Percentiles rank a stretch among this genome's conserved stretches.
Evolutionary conservation across 345 rosid genomes (phyloP).

Genomic region (Hirschfeldia incana): DNA sequence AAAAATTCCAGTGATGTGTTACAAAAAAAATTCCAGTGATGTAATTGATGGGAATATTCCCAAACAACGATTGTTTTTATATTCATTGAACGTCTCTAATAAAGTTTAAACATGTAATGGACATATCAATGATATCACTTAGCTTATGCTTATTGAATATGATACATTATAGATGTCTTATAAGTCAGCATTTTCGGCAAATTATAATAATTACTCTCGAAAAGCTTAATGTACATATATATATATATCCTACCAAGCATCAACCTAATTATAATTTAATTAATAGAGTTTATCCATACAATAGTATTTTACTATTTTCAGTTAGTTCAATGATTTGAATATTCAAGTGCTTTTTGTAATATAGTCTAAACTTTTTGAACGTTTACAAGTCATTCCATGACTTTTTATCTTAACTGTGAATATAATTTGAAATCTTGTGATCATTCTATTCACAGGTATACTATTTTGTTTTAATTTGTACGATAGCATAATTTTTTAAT

Average conservation of each 20-base stretch:
- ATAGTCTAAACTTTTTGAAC: neutral
- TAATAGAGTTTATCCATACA: too few species aligned
- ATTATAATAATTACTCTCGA: neutral
- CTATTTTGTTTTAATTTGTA: neutral
- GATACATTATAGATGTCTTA: conserved; percentile 1
- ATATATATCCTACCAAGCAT: too few species aligned
- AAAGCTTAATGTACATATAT: neutral
- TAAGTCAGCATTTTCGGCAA: conserved; percentile 35
- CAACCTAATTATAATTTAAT: neutral
- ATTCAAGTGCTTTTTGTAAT: neutral
- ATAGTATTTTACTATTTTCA: neutral
- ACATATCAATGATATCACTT: conserved; percentile 32
- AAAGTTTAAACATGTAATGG: conserved; percentile 26
- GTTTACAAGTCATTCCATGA: neutral
- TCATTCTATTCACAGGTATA: neutral
- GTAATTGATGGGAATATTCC: conserved; percentile 35
- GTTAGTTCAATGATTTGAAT: neutral
- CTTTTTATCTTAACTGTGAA: too few species aligned
- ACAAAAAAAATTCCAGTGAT: conserved; percentile 13
- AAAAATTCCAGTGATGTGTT: conserved; percentile 20
- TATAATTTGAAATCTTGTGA: neutral
- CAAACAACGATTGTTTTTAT: conserved; percentile 25
- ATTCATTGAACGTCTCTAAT: conserved; percentile 29
- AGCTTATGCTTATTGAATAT: conserved; percentile 24
- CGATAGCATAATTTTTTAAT: neutral